A percentile compares a stretch with the other conserved stretches of the same genome.
Evolutionary conservation across 805 yeast species (phyloP).

Genomic region (Wickerhamiella kazuoi): DNA sequence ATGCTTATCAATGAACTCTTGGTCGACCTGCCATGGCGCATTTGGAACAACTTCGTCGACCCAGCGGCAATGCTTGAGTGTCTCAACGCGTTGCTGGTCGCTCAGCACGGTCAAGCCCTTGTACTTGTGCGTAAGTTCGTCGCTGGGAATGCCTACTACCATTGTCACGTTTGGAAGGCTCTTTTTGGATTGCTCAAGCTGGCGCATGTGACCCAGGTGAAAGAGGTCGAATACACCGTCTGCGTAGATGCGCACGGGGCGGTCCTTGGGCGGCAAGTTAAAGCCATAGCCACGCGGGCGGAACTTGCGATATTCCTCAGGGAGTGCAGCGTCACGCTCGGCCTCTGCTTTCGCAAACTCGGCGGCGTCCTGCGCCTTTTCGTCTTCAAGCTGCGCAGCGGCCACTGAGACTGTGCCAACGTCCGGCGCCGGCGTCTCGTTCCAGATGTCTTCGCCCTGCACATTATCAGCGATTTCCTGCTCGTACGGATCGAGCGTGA

Average conservation of each 20-base stretch:
- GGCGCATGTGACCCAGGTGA: slow-evolving; percentile 96
- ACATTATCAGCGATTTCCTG: slow-evolving; percentile 11
- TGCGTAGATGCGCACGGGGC: slow-evolving; percentile 88
- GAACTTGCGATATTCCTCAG: slow-evolving; percentile 52
- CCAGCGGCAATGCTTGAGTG: slow-evolving; percentile 89
- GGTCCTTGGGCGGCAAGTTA: slow-evolving; percentile 66
- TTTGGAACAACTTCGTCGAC: slow-evolving; percentile 89
- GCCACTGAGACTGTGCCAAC: slow-evolving; percentile 3
- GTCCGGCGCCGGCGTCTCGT: slow-evolving; percentile 4
- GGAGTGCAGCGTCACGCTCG: slow-evolving; percentile 44
- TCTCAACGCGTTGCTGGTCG: slow-evolving; percentile 76
- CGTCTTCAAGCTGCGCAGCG: background rate
- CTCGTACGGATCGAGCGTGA: slow-evolving; percentile 14
- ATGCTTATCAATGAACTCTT: slow-evolving; percentile 62
- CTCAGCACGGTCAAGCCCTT: slow-evolving; percentile 86
- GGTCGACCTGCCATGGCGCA: slow-evolving; percentile 91
- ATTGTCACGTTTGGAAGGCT: slow-evolving; percentile 68
- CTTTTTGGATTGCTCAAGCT: slow-evolving; percentile 90
- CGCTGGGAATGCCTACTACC: slow-evolving; percentile 86
- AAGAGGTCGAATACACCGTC: slow-evolving; percentile 96
- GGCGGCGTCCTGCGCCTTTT: background rate
- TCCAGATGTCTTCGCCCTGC: slow-evolving; percentile 12
- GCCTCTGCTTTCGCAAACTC: slow-evolving; percentile 31
- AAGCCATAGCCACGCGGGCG: slow-evolving; percentile 66
- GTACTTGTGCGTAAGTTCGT: slow-evolving; percentile 72